Evolutionary conservation across 129 eudicot genomes (phyloP), one percentile per base, ranked within the genome.

Genomic region (Chrysanthemum makinoi): DNA sequence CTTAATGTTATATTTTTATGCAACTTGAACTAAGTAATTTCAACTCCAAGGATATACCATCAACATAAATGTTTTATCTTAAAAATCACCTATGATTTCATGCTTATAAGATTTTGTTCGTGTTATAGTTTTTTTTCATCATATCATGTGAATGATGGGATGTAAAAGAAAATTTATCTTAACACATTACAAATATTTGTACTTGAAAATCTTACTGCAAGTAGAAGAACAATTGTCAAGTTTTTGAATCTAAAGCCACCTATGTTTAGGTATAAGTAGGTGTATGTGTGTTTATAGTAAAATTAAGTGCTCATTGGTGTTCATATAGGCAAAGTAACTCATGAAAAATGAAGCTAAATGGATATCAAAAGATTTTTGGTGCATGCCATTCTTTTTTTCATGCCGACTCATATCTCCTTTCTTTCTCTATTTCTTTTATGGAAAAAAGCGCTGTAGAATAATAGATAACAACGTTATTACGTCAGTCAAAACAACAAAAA

Each of bases 241-340:
- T 73, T 77, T 73, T 77, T 89, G 50, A 83, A 69, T 51, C 76
- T 69, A 71, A 83, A 75, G 39, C 68, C 72, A 46, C 67, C 51
- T 96, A 87, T 93, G 58, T 69, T 81, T 57, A 39, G 46, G 1
- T 39, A 50, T n/a, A 43, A 39, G 53, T 75, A 51, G 57, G 54
- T n/a, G 67, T 72, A 51, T 58, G 35, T 59, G 28, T 72, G 65
- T 56, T 82, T 63, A 54, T 60, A 11, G 75, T 56, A 79, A 68
- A 52, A 35, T 39, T 66, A 69, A 69, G 74, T 60, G 70, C 62
- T 60, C 44, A 54, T 73, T 76, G 86, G 76, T 54, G 83, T 80
- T 79, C 88, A 80, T 59, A 83, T 81, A 87, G 83, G 84, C 83
- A 79, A 68, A 72, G 56, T 70, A 79, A 57, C 73, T 55, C 44